phyloP scores from a whole-genome alignment of 2,329 filamentous ascomycete genomes.

The Neoarthrinium moseri region DNA sequence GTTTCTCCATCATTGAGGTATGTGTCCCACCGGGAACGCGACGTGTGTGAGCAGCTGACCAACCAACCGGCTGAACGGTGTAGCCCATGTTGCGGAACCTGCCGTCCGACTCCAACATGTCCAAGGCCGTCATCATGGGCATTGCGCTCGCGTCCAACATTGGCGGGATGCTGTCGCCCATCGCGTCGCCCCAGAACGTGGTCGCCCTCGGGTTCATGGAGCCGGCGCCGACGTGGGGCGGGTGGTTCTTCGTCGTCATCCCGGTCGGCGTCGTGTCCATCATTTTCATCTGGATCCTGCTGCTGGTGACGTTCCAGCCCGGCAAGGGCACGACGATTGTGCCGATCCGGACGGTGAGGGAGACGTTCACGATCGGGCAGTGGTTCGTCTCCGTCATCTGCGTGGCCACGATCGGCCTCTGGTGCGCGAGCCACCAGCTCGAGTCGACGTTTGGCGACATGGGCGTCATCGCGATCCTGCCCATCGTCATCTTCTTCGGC shows the following conservation, averaged over 20 bases:
- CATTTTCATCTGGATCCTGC: conserved; percentile 81
- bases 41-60: conserved; percentile 10
- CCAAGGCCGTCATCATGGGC: conserved; percentile 90
- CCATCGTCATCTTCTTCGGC: conserved; percentile 93
- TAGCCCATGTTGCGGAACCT: conserved; percentile 92
- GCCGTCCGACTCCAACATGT: conserved; percentile 86
- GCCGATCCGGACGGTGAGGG: conserved; percentile 85
- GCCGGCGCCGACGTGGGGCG: conserved; percentile 85
- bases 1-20: conserved; percentile 95
- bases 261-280: conserved; percentile 91
- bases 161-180: conserved; percentile 92
- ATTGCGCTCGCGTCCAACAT: conserved; percentile 96
- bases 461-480: conserved; percentile 96
- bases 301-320: conserved; percentile 83
- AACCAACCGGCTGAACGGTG: not conserved
- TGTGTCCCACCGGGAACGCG: conserved; percentile 21
- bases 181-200: conserved; percentile 96
- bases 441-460: conserved; percentile 91
- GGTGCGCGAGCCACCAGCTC: conserved; percentile 90
- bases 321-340: conserved; percentile 85
- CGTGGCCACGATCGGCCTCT: conserved; percentile 79
- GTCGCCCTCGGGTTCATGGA: conserved; percentile 96
- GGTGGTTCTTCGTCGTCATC: conserved; percentile 95
- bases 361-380: conserved; percentile 83
- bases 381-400: conserved; percentile 91